These are phyloP conservation scores for Sclerospora graminicola DNA, from an alignment of 352 stramenopile genomes.

Conservation along the genomic window DNA sequence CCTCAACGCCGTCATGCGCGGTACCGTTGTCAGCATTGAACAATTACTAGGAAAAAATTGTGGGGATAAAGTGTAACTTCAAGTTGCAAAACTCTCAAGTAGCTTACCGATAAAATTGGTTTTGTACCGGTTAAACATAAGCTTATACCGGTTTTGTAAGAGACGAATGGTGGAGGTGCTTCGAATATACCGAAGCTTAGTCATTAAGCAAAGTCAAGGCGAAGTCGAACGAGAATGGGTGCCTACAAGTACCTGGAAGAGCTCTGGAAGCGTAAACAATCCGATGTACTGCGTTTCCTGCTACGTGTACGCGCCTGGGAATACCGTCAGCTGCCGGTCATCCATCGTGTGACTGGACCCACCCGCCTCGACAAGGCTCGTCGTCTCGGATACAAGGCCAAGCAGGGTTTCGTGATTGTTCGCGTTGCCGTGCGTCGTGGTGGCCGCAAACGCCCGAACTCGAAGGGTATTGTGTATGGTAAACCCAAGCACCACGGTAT, in stretches of 20 bases:
- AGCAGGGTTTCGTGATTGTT: conserved; percentile 98
- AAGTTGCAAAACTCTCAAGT: too few relatives aligned
- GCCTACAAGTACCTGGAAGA: conserved; percentile 99
- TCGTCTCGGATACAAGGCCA: conserved; percentile 99
- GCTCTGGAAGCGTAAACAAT: conserved; percentile 99
- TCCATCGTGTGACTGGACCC: conserved; percentile 91
- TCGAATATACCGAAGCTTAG: not conserved
- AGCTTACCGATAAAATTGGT: too few relatives aligned
- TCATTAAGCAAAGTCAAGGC: conserved; percentile 28
- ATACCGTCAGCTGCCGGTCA: conserved; percentile 98
- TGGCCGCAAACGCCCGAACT: conserved; percentile 98
- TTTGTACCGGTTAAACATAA: too few relatives aligned
- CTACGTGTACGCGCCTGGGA: conserved; percentile 96
- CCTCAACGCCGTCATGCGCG: conserved; percentile 1
- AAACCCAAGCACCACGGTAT: conserved; percentile 99
- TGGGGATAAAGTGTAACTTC: too few relatives aligned
- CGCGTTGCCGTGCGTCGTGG: conserved; percentile 95
- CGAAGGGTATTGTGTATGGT: conserved; percentile 99
- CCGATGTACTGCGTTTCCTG: conserved; percentile 98
- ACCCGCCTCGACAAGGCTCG: conserved; percentile 99
- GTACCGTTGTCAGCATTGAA: conserved; percentile 1
- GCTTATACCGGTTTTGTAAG: conserved; percentile 3
- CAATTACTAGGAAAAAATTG: not conserved
- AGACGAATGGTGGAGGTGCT: conserved; percentile 6
- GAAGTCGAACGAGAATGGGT: conserved; percentile 89